Evolutionary conservation across 163 green algal genomes (phyloP).

Genomic region (Chlorella variabilis): DNA sequence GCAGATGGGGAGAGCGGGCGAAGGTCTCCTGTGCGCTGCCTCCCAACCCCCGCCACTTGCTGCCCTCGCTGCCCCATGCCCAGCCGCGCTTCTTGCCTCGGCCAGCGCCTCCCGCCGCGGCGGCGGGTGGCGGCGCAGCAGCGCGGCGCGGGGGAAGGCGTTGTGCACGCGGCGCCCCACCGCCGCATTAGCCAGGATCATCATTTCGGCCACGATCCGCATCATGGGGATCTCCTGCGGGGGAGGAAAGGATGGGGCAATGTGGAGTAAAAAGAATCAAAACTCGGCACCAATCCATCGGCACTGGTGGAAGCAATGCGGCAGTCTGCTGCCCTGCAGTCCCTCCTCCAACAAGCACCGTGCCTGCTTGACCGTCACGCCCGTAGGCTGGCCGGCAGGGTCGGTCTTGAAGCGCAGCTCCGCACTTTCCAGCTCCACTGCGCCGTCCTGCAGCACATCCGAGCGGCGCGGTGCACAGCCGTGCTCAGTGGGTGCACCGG

Average conservation of each 20-base stretch:
- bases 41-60: neutral
- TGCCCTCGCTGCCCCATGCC: no score
- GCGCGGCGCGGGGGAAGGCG: slow-evolving; percentile 64
- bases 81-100: slow-evolving; percentile 45
- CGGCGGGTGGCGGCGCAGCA: slow-evolving; percentile 79
- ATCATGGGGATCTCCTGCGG: slow-evolving; percentile 74
- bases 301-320: no score
- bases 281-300: no score
- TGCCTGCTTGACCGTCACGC: slow-evolving; percentile 56
- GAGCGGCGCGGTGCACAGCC: no score
- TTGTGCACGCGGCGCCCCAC: slow-evolving; percentile 66
- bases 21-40: no score
- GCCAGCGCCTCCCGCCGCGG: slow-evolving; percentile 72
- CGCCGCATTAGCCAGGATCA: slow-evolving; percentile 84
- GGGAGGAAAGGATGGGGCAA: neutral
- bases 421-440: slow-evolving; percentile 54
- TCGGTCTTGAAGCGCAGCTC: slow-evolving; percentile 79
- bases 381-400: slow-evolving; percentile 42
- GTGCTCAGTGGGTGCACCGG: no score
- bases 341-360: no score
- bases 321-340: no score
- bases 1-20: no score
- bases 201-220: slow-evolving; percentile 85
- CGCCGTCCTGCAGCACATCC: slow-evolving; percentile 31
- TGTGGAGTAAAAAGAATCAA: no score